phyloP scores from a whole-genome alignment of 2,329 filamentous ascomycete species.

The Magnaporthiopsis poae region DNA sequence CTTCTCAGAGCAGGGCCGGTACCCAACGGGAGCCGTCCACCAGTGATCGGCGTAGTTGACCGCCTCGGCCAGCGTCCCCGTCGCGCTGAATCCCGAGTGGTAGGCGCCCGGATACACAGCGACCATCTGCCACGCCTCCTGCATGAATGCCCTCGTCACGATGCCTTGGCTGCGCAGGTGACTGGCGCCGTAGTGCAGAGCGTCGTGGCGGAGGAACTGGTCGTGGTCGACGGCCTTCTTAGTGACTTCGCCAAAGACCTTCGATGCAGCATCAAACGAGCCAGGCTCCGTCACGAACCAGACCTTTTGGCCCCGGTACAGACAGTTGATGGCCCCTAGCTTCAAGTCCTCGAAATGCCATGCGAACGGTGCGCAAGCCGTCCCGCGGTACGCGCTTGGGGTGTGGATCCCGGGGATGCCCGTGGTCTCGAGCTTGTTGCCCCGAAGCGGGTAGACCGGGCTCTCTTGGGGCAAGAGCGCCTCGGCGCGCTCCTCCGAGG shows the following conservation, averaged over 20 bases:
- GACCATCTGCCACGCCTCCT: conserved; percentile 4
- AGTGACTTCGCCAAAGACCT: not conserved
- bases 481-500: not conserved
- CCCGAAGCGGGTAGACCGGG: conserved; percentile 4
- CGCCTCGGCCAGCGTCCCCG: conserved; percentile 5
- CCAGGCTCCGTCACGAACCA: conserved; percentile 5
- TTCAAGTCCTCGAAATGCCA: conserved; percentile 6
- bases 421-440: not conserved
- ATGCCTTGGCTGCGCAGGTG: conserved; percentile 4
- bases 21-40: not conserved
- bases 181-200: conserved; percentile 1
- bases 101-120: conserved; percentile 6
- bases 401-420: conserved; percentile 4
- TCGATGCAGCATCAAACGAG: not conserved
- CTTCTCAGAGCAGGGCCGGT: conserved; percentile 2
- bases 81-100: conserved; percentile 5
- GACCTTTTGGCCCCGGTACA: conserved; percentile 2
- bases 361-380: conserved; percentile 4
- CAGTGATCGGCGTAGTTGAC: conserved; percentile 4
- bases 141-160: conserved; percentile 3
- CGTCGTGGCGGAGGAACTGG: conserved; percentile 6
- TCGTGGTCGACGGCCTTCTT: conserved; percentile 1
- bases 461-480: conserved; percentile 4
- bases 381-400: conserved; percentile 2
- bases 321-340: conserved; percentile 5